These are phyloP conservation scores for Jaltomata sinuosa DNA, from an alignment of 257 asterid genomes.

Conservation along the genomic window DNA sequence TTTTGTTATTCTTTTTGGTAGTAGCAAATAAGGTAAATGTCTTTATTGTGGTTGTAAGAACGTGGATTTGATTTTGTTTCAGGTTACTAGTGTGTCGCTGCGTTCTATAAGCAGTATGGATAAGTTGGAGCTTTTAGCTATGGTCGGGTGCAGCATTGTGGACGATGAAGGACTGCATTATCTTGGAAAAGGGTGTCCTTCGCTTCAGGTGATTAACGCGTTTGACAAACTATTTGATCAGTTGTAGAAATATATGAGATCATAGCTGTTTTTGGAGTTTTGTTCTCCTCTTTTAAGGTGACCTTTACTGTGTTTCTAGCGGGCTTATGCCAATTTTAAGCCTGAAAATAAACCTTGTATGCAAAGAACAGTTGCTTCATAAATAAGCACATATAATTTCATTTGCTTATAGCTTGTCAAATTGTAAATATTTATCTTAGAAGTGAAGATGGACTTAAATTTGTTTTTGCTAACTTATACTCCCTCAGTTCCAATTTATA, in stretches of 20 bases:
- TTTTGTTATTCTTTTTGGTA: neutral
- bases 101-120: slow-evolving; percentile 45
- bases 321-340: neutral
- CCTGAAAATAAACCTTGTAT: neutral
- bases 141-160: slow-evolving; percentile 53
- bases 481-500: neutral
- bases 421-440: neutral
- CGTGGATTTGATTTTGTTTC: slow-evolving; percentile 1
- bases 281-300: neutral
- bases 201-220: slow-evolving; percentile 39
- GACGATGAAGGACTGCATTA: slow-evolving; percentile 47
- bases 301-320: neutral
- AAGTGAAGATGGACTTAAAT: neutral
- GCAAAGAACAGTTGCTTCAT: neutral
- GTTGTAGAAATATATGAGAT: neutral
- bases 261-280: neutral
- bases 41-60: neutral
- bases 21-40: neutral
- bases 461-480: neutral
- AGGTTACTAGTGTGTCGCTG: slow-evolving; percentile 56
- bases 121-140: slow-evolving; percentile 49
- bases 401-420: neutral
- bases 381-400: neutral
- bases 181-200: slow-evolving; percentile 56
- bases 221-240: neutral